Evolutionary conservation across 257 asterid species (phyloP).

Genomic region (Agastache rugosa): DNA sequence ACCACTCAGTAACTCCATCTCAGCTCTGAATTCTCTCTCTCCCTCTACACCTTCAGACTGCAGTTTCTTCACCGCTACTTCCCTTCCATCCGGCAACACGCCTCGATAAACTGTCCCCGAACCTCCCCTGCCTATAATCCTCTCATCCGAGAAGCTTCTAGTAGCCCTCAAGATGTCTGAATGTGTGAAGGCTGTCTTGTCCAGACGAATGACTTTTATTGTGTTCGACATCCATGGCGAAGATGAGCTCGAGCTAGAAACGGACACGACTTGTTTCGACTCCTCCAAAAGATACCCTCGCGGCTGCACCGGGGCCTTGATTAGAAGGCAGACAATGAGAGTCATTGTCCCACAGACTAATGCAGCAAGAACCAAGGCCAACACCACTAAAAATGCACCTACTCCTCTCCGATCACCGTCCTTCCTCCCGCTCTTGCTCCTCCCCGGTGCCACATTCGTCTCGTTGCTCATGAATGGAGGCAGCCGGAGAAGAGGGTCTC

Average conservation of each 20-base stretch:
- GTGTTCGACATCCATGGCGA: constrained; percentile 75
- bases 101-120: constrained; percentile 87
- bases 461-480: constrained; percentile 67
- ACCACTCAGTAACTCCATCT: constrained; percentile 86
- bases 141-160: constrained; percentile 63
- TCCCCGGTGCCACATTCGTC: constrained; percentile 24
- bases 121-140: constrained; percentile 93
- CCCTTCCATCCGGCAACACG: constrained; percentile 74
- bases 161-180: constrained; percentile 87
- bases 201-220: constrained; percentile 77
- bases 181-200: constrained; percentile 80
- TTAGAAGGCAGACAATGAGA: constrained; percentile 55
- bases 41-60: constrained; percentile 87
- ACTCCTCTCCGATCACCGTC: constrained; percentile 35
- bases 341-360: constrained; percentile 64
- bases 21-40: constrained; percentile 84
- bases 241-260: constrained; percentile 61
- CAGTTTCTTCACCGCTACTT: constrained; percentile 85
- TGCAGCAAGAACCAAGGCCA: constrained; percentile 60
- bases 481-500: constrained; percentile 66
- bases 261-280: constrained; percentile 53
- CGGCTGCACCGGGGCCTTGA: constrained; percentile 56
- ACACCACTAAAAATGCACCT: constrained; percentile 50
- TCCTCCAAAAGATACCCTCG: constrained; percentile 56
- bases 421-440: neutral